phyloP scores from a whole-genome alignment of 202 grass and related monocot species.

The Alloteropsis angusta region DNA sequence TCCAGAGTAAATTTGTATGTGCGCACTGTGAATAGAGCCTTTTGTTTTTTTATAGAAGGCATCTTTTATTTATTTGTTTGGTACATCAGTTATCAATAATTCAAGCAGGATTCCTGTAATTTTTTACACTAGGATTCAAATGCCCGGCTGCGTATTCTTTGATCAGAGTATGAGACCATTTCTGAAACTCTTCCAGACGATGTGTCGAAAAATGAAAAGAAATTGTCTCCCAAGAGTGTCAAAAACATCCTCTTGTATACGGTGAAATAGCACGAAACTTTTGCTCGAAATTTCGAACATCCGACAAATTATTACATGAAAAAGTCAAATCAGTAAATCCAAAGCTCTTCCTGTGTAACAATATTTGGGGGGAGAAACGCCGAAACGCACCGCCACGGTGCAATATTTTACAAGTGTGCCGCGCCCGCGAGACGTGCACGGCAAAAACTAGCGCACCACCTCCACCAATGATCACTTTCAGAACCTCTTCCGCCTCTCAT shows the following conservation, averaged over 20 bases:
- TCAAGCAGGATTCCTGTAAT: not conserved
- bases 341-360: not conserved
- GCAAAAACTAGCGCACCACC: not conserved
- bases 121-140: no score
- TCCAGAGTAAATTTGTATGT: not conserved
- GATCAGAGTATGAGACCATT: not conserved
- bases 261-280: not conserved
- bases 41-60: not conserved
- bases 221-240: not conserved
- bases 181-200: not conserved
- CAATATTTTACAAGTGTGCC: not conserved
- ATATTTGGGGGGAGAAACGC: not conserved
- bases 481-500: conserved; percentile 13
- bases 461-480: conserved; percentile 30
- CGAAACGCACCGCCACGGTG: not conserved
- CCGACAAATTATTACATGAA: not conserved
- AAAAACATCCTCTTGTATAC: not conserved
- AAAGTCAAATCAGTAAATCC: not conserved
- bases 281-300: not conserved
- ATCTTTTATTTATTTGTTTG: no score
- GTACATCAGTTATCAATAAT: not conserved
- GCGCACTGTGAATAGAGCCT: not conserved
- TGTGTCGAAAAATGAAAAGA: not conserved
- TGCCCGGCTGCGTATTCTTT: no score
- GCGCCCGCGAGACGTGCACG: not conserved